Evolutionary conservation across 2,329 filamentous ascomycete genomes (phyloP), one percentile per base, ranked within the genome.

Genomic region (Paecilomyces fulvus): DNA sequence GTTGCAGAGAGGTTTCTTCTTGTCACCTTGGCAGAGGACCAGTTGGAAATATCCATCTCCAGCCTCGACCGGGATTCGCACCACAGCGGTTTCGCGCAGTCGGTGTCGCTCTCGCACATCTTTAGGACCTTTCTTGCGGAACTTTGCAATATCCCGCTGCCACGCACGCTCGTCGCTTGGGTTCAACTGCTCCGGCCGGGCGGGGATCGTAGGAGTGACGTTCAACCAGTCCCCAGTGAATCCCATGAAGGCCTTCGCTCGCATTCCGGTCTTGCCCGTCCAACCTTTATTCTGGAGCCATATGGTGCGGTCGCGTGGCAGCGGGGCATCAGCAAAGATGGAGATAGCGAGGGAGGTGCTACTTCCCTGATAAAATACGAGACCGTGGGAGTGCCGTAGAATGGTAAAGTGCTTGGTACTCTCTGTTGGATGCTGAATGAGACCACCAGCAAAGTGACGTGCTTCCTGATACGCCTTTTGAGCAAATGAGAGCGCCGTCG

Each of bases 201-300:
- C 76, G 21, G 75, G 74, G 1, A 76, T 69, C 0, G 74, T 73
- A 0, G 87, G 87, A 0, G 87, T 89, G 2, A 89, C 85, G 57
- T 89, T 80, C 11, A 89, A 74, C 86, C 87, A 89, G 62, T 73
- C 77, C 7, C 78, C 76, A 11, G 78, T 82, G 0, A 80, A 77
- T 7, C 84, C 81, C 33, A 88, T 71, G 1, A 88, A 68, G 0
- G 84, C 81, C 65, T 86, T 87, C 28, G 85, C 73, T 6, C 79
- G 78, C 81, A 89, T 87, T 17, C 87, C 87, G 52, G 84, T 79
- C 64, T 85, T 85, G 3, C 87, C 87, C 0, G 83, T 84, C 72
- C 78, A 88, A 1, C 86, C 87, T 60, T 84, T 86, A 57, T 79
- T 79, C 71, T 89, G 86, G 25, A 89, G 72, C 83, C 84, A 89